These are phyloP conservation scores for Colletotrichum gloeosporioides DNA, from an alignment of 2,329 filamentous ascomycete species.

Conservation along the genomic window DNA sequence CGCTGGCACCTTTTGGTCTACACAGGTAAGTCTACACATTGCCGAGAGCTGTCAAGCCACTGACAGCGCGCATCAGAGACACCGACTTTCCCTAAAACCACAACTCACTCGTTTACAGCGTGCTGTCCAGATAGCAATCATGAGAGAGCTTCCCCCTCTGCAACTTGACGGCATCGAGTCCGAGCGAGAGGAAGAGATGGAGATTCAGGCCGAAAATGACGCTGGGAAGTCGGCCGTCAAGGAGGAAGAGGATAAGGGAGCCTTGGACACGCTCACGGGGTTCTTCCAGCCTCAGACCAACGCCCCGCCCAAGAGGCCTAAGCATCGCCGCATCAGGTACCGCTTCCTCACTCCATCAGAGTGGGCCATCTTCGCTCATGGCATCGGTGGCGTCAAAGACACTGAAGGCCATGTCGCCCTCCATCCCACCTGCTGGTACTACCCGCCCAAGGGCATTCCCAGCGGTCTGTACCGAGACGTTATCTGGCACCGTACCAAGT, in stretches of 20 bases:
- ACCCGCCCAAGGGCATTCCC: conserved; percentile 53
- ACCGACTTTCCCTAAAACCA: not conserved
- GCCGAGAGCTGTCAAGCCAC: not conserved
- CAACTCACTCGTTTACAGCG: not conserved
- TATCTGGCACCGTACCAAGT: conserved; percentile 48
- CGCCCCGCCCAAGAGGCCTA: not conserved
- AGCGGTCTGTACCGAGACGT: conserved; percentile 56
- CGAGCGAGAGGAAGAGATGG: not conserved
- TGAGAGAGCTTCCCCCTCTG: conserved; percentile 13
- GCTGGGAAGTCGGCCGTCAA: not conserved
- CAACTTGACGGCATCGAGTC: conserved; percentile 16
- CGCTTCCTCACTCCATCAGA: conserved; percentile 49
- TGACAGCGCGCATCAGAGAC: not conserved
- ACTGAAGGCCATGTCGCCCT: conserved; percentile 47
- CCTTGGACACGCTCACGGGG: not conserved
- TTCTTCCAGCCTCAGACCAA: not conserved
- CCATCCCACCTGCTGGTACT: conserved; percentile 47
- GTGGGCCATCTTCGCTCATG: conserved; percentile 52
- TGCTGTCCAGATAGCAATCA: not conserved
- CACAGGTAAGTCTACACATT: not conserved
- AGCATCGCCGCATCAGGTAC: conserved; percentile 25
- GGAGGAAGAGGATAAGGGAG: not conserved
- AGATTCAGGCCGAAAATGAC: not conserved
- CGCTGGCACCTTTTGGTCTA: not conserved
- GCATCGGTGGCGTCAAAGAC: conserved; percentile 51